Evolutionary conservation across 257 asterid species (phyloP).

Genomic region (Solanum clarkiae): DNA sequence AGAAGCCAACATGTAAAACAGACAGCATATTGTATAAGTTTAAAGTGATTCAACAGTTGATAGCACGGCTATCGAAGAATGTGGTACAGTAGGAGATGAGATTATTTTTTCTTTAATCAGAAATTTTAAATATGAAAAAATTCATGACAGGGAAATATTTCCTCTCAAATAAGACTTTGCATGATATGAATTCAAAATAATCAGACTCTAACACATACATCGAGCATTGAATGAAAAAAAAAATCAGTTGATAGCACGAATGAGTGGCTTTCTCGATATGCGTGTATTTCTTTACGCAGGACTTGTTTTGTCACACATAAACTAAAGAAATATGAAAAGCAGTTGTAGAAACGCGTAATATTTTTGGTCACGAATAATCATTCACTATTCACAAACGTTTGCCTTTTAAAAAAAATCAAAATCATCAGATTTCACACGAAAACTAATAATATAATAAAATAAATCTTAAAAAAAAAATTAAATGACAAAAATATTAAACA

Average conservation of each 20-base stretch:
- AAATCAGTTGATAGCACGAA: neutral
- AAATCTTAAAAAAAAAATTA: neutral
- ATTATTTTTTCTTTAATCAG: too few species aligned
- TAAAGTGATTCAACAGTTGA: neutral
- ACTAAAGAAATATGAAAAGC: neutral
- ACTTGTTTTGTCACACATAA: neutral
- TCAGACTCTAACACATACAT: too few species aligned
- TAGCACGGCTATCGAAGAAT: too few species aligned
- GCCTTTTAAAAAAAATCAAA: neutral
- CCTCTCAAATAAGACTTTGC: too few species aligned
- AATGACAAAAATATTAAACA: neutral
- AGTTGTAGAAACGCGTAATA: neutral
- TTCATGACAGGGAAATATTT: too few species aligned
- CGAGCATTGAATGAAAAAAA: too few species aligned
- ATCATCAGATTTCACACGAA: neutral
- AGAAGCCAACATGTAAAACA: neutral
- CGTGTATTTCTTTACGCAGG: neutral
- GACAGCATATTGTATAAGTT: neutral
- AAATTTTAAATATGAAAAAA: too few species aligned
- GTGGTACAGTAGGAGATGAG: too few species aligned
- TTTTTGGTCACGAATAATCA: neutral
- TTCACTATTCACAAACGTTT: too few species aligned
- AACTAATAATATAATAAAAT: neutral
- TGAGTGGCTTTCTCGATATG: neutral
- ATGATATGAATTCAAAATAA: too few species aligned